Conservation (phyloP, 1,139 yeast genomes). For the Yamadazyma diddensiae region DNA sequence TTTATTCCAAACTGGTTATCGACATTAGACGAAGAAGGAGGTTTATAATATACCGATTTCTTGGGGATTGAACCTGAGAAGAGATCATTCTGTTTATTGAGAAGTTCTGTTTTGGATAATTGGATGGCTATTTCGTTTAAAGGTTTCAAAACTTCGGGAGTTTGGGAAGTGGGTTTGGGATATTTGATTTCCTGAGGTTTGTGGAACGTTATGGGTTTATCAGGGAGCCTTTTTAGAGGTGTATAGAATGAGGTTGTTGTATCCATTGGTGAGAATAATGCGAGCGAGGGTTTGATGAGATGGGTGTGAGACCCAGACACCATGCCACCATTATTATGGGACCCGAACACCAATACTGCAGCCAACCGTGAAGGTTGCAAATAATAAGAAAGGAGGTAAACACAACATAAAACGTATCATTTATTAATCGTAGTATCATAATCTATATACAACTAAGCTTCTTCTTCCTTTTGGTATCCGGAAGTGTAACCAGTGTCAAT, state of each 20-base stretch:
- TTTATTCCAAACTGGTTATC: constrained; percentile 30
- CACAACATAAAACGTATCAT: no score
- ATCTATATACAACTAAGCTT: constrained; percentile 4
- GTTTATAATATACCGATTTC: constrained; percentile 33
- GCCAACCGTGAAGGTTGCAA: no score
- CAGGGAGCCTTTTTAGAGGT: constrained; percentile 15
- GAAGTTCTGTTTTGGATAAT: constrained; percentile 19
- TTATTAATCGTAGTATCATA: neutral
- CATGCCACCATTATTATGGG: no score
- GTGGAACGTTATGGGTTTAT: constrained; percentile 8
- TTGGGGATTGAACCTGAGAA: constrained; percentile 12
- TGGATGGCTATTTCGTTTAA: constrained; percentile 19
- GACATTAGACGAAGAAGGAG: constrained; percentile 29
- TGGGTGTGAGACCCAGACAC: neutral
- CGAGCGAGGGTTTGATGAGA: neutral
- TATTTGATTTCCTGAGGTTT: constrained; percentile 1
- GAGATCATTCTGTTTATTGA: constrained; percentile 12
- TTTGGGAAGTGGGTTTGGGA: constrained; percentile 3
- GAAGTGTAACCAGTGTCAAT: constrained; percentile 18
- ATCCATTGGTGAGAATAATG: constrained; percentile 5
- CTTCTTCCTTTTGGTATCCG: constrained; percentile 10
- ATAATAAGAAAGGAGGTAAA: no score
- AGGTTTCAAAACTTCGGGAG: constrained; percentile 13
- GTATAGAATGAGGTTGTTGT: constrained; percentile 12
- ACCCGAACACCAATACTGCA: no score